These are phyloP conservation scores for Trichophyton mentagrophytes DNA, from an alignment of 2,329 filamentous ascomycete species.

Conservation along the genomic window DNA sequence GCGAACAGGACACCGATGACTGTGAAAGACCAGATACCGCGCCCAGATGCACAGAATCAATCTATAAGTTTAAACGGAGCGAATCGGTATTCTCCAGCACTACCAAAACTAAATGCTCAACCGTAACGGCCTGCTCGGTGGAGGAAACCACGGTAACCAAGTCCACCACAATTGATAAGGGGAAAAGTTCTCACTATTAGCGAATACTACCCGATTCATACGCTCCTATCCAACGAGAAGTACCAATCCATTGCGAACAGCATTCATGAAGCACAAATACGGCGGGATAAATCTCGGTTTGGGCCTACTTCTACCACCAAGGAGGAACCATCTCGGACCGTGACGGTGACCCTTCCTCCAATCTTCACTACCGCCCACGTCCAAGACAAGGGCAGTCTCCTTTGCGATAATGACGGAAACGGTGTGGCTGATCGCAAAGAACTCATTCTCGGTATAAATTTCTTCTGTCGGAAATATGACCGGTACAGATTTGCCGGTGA, in stretches of 20 bases:
- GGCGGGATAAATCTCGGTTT: not conserved
- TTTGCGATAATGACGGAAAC: not conserved
- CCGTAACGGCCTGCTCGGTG: not conserved
- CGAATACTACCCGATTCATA: not conserved
- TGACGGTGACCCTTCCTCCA: not conserved
- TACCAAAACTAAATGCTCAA: not conserved
- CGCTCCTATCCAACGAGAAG: not conserved
- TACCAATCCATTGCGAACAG: not conserved
- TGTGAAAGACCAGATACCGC: constrained; percentile 4
- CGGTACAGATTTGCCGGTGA: not conserved
- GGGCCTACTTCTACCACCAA: not conserved
- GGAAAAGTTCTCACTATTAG: not conserved
- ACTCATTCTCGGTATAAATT: not conserved
- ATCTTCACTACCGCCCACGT: not conserved
- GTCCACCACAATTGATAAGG: not conserved
- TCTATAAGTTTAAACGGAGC: not conserved
- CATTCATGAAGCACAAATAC: not conserved
- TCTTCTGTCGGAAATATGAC: not conserved
- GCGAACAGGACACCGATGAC: not conserved
- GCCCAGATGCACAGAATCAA: constrained; percentile 4
- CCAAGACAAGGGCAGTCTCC: not conserved
- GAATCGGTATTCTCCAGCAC: not conserved
- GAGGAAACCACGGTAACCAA: not conserved
- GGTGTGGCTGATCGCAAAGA: not conserved
- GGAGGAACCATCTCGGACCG: not conserved